Evolutionary conservation across 257 asterid genomes (phyloP), one percentile per base, ranked within the genome.

Genomic region (Solanum ossicruentum): DNA sequence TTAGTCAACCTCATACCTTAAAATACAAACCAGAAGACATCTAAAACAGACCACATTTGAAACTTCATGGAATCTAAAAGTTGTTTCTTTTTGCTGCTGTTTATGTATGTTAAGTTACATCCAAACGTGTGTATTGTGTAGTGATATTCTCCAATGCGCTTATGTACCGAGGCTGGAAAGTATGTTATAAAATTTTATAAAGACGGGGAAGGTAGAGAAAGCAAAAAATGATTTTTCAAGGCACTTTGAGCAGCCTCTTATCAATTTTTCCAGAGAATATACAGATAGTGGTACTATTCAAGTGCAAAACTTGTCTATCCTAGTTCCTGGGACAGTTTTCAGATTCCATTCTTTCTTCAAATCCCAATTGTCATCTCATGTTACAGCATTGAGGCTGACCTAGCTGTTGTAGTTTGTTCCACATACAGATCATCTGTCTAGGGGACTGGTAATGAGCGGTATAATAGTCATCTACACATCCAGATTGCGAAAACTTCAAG

Each of bases 391-490:
- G 85, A 26, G 89, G 85, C n/a, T 10, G 65, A n/a, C 89, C 85
- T 80, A 45, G 83, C 83, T 82, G 66, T 57, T 84, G 85, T 72
- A 87, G 55, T 80, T 87, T 87, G 61, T 54, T 80, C 89, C 89
- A 87, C 85, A 87, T 72, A 70, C 89, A 87, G 23, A 84, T 87
- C 89, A 87, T 87, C 73, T 87, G 89, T 61, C 87, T 67, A 17
- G 89, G 89, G n/a, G 89, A 87, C 84, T 87, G 89, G 73, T 87
- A 87, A 77, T 87, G 89, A 63, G 89, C 89, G 17, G 87, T 84
- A 26, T 63, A 80, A 36, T 87, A 87, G 85, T 87, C 89, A 21
- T 87, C 87, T 1, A 87, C 47, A 17, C 89, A 87, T 47, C 89
- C 89, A 23, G 85, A 61, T 32, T 87, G 89, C 3, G 87, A 87